Evolutionary conservation across 2,329 filamentous ascomycete genomes (phyloP), one percentile per base, ranked within the genome.

Genomic region (Trichoderma asperellum): DNA sequence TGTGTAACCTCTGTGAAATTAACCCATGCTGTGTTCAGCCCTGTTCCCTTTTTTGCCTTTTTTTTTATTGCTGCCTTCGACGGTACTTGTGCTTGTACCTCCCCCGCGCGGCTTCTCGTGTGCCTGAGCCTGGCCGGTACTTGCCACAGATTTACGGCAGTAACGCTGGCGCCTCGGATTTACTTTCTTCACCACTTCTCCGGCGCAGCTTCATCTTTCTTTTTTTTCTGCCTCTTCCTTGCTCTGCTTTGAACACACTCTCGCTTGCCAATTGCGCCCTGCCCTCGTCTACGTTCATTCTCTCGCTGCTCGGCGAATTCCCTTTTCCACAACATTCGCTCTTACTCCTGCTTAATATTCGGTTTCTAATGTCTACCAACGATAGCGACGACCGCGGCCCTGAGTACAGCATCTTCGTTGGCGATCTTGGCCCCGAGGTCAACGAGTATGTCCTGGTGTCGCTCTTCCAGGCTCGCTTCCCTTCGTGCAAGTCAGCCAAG

Each of bases 361-460:
- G 34, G n/a, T 52, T 68, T 32, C 70, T 68, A 32, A 72, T 69
- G 59, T 40, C 40, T 43, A 6, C 18, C n/a, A n/a, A 18, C 40
- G 57, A 66, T 59, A 94, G 94, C 75, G 96, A 98, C 80, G 96
- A 98, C 79, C 94, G 96, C 78, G 94, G 94, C 72, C 96, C 96
- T 34, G 96, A 99, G 81, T 98, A 90, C 82, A 95, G 92, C 75
- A 98, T 99, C 82, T 99, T 99, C 78, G 96, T 99, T 70, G 96
- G 96, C 74, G 96, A 99, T 78, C 90, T 99, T 72, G 96, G 96
- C 71, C 96, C 96, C 8, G 96, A 99, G 82, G 96, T 99, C 75
- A 99, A 97, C 81, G 96, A 99, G 84, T 98, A 97, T 77, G 95
- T 98, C 69, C 86, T 99, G 70, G 95, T 98, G 66, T 97, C 94